These are phyloP conservation scores for Amaranthus hypochondriacus DNA, from an alignment of 148 eudicot species.

Conservation along the genomic window DNA sequence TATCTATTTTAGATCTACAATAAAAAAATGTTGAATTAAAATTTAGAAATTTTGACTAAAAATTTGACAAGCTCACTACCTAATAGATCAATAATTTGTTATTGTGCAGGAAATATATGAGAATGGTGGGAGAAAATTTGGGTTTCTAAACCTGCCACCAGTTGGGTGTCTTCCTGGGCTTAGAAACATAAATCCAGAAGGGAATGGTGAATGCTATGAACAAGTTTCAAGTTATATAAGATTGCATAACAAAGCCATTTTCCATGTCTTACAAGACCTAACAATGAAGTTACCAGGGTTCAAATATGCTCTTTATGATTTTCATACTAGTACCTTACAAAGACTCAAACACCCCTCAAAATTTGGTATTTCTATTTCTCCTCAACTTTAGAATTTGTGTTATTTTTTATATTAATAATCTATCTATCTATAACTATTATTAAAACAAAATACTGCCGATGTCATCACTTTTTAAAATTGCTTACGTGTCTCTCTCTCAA, in stretches of 20 bases:
- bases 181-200: slow-evolving; percentile 11
- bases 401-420: background rate
- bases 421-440: too few species aligned
- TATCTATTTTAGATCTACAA: too few species aligned
- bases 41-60: too few species aligned
- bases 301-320: slow-evolving; percentile 31
- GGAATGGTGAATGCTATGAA: slow-evolving; percentile 24
- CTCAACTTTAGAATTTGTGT: background rate
- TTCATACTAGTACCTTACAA: slow-evolving; percentile 20
- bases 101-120: slow-evolving; percentile 41
- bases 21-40: too few species aligned
- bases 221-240: slow-evolving; percentile 20
- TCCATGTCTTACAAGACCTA: slow-evolving; percentile 21
- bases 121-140: slow-evolving; percentile 53
- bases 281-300: slow-evolving; percentile 30
- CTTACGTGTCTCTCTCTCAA: too few species aligned
- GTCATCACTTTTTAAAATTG: too few species aligned
- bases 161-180: slow-evolving; percentile 36
- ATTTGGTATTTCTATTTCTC: slow-evolving; percentile 28
- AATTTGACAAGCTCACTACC: background rate
- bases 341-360: slow-evolving; percentile 33
- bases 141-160: slow-evolving; percentile 31
- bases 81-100: background rate
- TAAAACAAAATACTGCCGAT: too few species aligned
- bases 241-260: slow-evolving; percentile 32